phyloP scores from a whole-genome alignment of 2,329 filamentous ascomycete genomes.

The Exophiala bonariae region DNA sequence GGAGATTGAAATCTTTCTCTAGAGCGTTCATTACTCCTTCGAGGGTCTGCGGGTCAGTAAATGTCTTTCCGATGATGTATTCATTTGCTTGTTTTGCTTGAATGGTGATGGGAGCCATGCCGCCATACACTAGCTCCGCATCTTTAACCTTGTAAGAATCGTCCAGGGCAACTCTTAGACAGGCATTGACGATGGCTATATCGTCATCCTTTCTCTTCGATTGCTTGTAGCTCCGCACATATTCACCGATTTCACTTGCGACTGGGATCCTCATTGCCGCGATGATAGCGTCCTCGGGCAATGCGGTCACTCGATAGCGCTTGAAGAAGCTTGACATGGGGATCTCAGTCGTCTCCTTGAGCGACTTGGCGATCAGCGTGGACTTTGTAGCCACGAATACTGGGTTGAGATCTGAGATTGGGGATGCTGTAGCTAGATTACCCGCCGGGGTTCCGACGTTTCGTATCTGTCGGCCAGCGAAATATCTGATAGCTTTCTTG shows the following conservation, averaged over 20 bases:
- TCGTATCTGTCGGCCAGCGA: slow-evolving; percentile 91
- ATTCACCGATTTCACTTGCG: slow-evolving; percentile 73
- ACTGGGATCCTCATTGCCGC: slow-evolving; percentile 82
- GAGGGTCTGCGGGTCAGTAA: slow-evolving; percentile 77
- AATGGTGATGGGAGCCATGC: slow-evolving; percentile 92
- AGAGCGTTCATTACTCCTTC: slow-evolving; percentile 88
- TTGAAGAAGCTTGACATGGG: slow-evolving; percentile 92
- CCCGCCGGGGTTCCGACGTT: slow-evolving; percentile 97
- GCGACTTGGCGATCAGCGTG: slow-evolving; percentile 75
- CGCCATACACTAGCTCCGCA: slow-evolving; percentile 83
- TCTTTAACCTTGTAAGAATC: slow-evolving; percentile 69
- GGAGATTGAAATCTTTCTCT: slow-evolving; percentile 84
- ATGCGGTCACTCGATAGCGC: slow-evolving; percentile 81
- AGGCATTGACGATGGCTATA: slow-evolving; percentile 93
- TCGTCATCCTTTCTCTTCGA: slow-evolving; percentile 97
- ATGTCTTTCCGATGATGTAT: slow-evolving; percentile 74
- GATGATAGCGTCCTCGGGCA: slow-evolving; percentile 80
- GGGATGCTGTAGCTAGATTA: slow-evolving; percentile 90
- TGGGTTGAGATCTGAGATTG: slow-evolving; percentile 94
- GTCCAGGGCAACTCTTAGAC: slow-evolving; percentile 72
- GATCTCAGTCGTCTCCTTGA: slow-evolving; percentile 74
- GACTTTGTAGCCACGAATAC: slow-evolving; percentile 87
- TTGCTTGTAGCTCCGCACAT: slow-evolving; percentile 89
- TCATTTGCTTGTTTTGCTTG: slow-evolving; percentile 75
- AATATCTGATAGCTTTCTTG: slow-evolving; percentile 89